Percentiles rank a stretch among this genome's conserved stretches.
Conservation (phyloP, 495 filamentous ascomycete genomes). For the Aspergillus ostianus region DNA sequence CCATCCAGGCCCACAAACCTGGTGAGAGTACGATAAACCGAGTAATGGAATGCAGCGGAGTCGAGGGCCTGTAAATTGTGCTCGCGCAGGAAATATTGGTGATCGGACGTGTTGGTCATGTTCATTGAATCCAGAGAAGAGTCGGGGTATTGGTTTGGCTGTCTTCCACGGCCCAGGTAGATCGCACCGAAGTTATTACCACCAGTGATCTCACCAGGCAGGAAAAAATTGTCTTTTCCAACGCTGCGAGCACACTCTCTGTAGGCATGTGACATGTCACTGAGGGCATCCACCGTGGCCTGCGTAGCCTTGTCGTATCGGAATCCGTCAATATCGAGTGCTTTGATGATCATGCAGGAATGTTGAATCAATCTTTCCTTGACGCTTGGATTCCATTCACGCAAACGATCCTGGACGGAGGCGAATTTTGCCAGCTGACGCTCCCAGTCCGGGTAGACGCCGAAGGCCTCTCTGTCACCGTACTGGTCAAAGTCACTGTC, state of each 20-base stretch:
- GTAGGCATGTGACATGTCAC: slow-evolving; percentile 51
- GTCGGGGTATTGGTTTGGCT: slow-evolving; percentile 49
- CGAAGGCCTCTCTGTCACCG: slow-evolving; percentile 67
- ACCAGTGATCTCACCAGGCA: slow-evolving; percentile 63
- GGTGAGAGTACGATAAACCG: slow-evolving; percentile 65
- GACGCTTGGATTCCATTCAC: slow-evolving; percentile 67
- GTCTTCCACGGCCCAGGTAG: slow-evolving; percentile 64
- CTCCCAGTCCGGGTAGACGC: slow-evolving; percentile 66
- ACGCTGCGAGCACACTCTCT: slow-evolving; percentile 55
- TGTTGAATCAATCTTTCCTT: slow-evolving; percentile 58
- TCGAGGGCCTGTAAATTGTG: slow-evolving; percentile 58
- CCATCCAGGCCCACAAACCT: slow-evolving; percentile 67
- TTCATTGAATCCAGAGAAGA: slow-evolving; percentile 47
- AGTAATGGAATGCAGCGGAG: slow-evolving; percentile 68
- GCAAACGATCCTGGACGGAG: slow-evolving; percentile 71
- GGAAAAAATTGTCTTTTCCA: slow-evolving; percentile 63
- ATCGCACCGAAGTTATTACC: slow-evolving; percentile 64
- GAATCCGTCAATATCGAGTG: slow-evolving; percentile 68
- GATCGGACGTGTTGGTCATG: slow-evolving; percentile 43
- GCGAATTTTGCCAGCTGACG: slow-evolving; percentile 71
- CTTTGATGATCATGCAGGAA: slow-evolving; percentile 63
- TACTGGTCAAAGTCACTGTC: slow-evolving; percentile 72
- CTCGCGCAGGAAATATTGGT: slow-evolving; percentile 56
- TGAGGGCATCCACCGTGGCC: slow-evolving; percentile 63
- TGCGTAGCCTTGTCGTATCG: slow-evolving; percentile 70